Conservation (phyloP, 805 yeast genomes). For the Candida cerambycidarum region DNA sequence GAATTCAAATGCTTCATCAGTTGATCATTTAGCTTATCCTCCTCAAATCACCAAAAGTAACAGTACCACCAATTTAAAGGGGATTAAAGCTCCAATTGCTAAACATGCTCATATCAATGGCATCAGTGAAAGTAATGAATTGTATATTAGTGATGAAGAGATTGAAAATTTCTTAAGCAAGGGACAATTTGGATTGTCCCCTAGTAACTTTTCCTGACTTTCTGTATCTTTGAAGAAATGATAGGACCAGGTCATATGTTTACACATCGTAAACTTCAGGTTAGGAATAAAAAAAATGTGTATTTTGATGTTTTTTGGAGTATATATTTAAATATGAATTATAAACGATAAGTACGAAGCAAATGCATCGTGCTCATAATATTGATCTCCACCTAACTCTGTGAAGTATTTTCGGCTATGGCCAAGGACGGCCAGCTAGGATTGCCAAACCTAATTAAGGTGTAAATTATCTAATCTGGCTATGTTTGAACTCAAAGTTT, state of each 20-base stretch:
- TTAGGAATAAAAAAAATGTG: background rate
- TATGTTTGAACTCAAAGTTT: slow-evolving; percentile 30
- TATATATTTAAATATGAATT: background rate
- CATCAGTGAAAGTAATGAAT: slow-evolving; percentile 15
- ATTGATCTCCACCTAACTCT: too few relatives aligned
- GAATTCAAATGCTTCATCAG: slow-evolving; percentile 36
- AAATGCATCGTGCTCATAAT: too few relatives aligned
- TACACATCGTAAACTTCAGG: too few relatives aligned
- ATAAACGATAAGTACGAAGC: background rate
- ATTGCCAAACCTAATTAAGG: background rate
- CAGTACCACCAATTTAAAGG: slow-evolving; percentile 8
- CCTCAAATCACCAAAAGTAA: slow-evolving; percentile 10
- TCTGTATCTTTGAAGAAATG: background rate
- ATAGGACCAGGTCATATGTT: too few relatives aligned
- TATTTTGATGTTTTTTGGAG: background rate
- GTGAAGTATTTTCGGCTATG: too few relatives aligned
- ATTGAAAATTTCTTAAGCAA: slow-evolving; percentile 13
- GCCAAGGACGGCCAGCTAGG: too few relatives aligned
- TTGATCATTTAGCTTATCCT: slow-evolving; percentile 14
- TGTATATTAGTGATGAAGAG: slow-evolving; percentile 17
- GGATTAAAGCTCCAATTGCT: slow-evolving; percentile 4
- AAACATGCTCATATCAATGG: slow-evolving; percentile 2
- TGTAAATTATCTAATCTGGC: slow-evolving; percentile 29
- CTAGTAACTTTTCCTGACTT: background rate
- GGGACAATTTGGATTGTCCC: slow-evolving; percentile 7